phyloP scores from a whole-genome alignment of 2,329 filamentous ascomycete species.

The Penicillium sp. region DNA sequence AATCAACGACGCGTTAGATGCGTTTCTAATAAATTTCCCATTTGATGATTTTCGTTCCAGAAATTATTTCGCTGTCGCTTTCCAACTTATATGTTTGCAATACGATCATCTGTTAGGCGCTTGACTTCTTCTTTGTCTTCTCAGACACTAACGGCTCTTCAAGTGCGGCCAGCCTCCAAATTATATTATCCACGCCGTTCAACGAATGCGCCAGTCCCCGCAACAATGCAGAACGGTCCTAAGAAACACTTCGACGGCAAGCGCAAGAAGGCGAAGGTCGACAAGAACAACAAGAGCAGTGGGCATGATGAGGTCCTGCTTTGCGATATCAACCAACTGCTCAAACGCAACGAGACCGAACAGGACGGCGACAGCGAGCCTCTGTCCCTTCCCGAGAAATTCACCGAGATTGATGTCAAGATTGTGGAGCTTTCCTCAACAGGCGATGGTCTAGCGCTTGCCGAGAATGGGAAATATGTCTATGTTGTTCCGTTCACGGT shows the following conservation, averaged over 20 bases:
- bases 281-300: conserved; percentile 60
- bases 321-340: conserved; percentile 56
- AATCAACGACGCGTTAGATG: conserved; percentile 24
- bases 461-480: conserved; percentile 64
- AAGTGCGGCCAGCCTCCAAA: conserved; percentile 10
- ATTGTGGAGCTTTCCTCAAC: conserved; percentile 83
- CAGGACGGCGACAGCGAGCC: conserved; percentile 27
- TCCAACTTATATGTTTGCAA: conserved; percentile 22
- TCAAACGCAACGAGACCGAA: conserved; percentile 35
- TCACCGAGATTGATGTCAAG: conserved; percentile 77
- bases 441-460: conserved; percentile 81
- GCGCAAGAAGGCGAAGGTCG: conserved; percentile 53
- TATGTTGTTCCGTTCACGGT: conserved; percentile 87
- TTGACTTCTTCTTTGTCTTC: conserved; percentile 8
- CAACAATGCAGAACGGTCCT: conserved; percentile 30
- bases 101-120: conserved; percentile 14
- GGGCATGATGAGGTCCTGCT: conserved; percentile 67
- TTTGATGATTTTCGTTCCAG: conserved; percentile 16
- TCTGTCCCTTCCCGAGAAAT: conserved; percentile 60
- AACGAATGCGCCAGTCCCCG: conserved; percentile 24
- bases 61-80: conserved; percentile 14
- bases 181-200: conserved; percentile 5
- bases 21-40: conserved; percentile 28
- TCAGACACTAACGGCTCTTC: background rate
- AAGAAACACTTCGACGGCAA: conserved; percentile 30